Conservation (phyloP, 768 basidiomycete genomes). For the Leccinum pellstonianum region DNA sequence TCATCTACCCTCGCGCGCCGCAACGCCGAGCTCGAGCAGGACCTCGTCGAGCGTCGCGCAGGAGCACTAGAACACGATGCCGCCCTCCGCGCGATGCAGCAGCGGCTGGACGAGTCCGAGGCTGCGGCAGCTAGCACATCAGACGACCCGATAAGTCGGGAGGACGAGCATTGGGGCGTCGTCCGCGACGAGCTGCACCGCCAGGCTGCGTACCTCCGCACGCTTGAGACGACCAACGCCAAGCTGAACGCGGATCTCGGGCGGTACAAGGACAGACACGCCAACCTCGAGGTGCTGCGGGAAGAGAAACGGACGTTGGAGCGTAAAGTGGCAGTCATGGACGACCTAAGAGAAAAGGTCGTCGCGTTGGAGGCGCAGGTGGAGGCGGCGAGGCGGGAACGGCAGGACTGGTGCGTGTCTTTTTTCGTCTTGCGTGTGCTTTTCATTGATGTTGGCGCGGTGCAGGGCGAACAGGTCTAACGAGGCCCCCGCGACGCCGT, state of each 20-base stretch:
- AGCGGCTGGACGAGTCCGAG: constrained; percentile 46
- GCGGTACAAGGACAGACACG: constrained; percentile 52
- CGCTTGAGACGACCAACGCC: constrained; percentile 58
- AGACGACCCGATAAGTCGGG: constrained; percentile 28
- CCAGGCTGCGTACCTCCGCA: constrained; percentile 59
- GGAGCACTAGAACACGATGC: constrained; percentile 41
- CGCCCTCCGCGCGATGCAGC: constrained; percentile 45
- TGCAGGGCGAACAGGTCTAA: constrained; percentile 40
- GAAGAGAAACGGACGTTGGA: constrained; percentile 74
- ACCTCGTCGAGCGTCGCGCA: constrained; percentile 43
- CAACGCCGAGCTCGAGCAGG: constrained; percentile 45
- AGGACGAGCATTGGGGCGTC: constrained; percentile 59
- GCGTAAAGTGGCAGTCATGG: constrained; percentile 46
- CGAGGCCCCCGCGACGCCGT: constrained; percentile 35
- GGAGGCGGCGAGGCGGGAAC: constrained; percentile 55
- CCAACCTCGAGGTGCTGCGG: constrained; percentile 63
- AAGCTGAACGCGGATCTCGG: constrained; percentile 54
- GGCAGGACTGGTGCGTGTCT: constrained; percentile 56
- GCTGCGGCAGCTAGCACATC: constrained; percentile 20
- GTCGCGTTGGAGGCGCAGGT: constrained; percentile 63
- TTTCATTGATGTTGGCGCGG: background rate
- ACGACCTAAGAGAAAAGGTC: constrained; percentile 55
- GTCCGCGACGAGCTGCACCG: constrained; percentile 68
- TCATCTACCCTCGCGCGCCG: constrained; percentile 48
- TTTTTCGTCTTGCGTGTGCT: background rate